Percentiles rank a stretch among this genome's conserved stretches.
phyloP scores from a whole-genome alignment of 345 rosid genomes.

The Syzygium aromaticum region DNA sequence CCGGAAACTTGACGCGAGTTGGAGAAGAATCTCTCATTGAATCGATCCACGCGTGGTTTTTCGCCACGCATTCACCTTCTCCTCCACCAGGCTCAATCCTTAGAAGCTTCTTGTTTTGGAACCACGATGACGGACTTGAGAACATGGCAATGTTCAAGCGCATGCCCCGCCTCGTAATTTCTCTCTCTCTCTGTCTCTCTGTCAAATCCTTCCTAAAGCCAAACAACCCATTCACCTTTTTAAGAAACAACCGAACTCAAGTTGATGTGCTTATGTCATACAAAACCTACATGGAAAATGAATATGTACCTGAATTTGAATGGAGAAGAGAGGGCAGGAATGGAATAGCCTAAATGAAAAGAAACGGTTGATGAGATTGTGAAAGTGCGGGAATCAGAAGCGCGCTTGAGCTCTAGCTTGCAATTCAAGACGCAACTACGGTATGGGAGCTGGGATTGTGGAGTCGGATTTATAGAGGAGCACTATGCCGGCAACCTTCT shows the following conservation, averaged over 20 bases:
- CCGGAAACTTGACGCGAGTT: conserved; percentile 37
- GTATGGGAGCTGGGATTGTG: neutral
- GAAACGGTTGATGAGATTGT: neutral
- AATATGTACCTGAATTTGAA: neutral
- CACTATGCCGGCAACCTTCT: neutral
- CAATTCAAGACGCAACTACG: neutral
- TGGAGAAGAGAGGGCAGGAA: neutral
- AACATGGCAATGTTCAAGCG: neutral
- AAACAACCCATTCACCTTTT: neutral
- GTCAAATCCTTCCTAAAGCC: neutral
- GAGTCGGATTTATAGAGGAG: neutral
- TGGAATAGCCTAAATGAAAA: neutral
- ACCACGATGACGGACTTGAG: rapidly evolving
- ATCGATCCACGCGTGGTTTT: conserved; percentile 9
- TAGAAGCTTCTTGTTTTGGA: neutral
- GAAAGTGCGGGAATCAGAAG: neutral
- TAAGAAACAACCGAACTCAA: neutral
- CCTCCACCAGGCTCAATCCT: neutral
- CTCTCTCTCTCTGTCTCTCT: neutral
- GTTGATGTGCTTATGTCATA: neutral
- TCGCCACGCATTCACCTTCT: neutral
- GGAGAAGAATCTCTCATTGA: conserved; percentile 94
- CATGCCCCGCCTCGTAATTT: neutral
- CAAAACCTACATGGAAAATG: neutral
- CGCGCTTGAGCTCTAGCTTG: neutral